These are phyloP conservation scores for Penicillium cosmopolitanum DNA, from an alignment of 495 filamentous ascomycete species.

Conservation along the genomic window DNA sequence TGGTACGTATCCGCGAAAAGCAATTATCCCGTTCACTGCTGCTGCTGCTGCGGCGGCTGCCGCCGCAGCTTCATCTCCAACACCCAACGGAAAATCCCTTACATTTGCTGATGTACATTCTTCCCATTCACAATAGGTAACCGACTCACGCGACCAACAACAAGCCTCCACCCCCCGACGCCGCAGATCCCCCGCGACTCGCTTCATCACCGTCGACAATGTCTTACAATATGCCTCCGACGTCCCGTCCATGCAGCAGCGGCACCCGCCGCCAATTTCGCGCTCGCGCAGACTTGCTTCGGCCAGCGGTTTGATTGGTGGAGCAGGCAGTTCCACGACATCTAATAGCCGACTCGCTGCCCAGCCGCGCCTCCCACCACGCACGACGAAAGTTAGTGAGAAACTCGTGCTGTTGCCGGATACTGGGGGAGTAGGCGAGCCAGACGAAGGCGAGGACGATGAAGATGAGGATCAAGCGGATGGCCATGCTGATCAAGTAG, in stretches of 20 bases:
- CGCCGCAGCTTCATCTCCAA: neutral
- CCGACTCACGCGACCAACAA: constrained; percentile 61
- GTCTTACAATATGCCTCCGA: constrained; percentile 93
- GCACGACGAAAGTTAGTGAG: constrained; percentile 90
- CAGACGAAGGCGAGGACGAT: constrained; percentile 28
- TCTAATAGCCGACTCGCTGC: constrained; percentile 46
- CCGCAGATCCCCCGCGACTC: constrained; percentile 59
- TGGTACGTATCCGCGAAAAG: constrained; percentile 42
- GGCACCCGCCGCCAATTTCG: constrained; percentile 65
- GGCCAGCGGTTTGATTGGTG: constrained; percentile 38
- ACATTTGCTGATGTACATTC: constrained; percentile 14
- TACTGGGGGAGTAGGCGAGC: constrained; percentile 52
- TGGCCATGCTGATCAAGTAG: constrained; percentile 49
- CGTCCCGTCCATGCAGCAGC: constrained; percentile 91
- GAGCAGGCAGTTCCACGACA: constrained; percentile 23
- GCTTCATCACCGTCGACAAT: constrained; percentile 94
- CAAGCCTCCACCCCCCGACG: constrained; percentile 36
- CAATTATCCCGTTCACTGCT: constrained; percentile 8
- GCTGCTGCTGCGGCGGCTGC: neutral
- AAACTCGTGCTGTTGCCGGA: constrained; percentile 96
- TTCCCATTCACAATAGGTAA: constrained; percentile 47
- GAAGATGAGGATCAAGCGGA: constrained; percentile 15
- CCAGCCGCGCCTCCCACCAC: constrained; percentile 79
- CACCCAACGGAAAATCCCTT: too few species aligned
- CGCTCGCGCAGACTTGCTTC: constrained; percentile 54